These are phyloP conservation scores for Globisporangium acanthophoron DNA, from an alignment of 352 stramenopile species.

Conservation along the genomic window DNA sequence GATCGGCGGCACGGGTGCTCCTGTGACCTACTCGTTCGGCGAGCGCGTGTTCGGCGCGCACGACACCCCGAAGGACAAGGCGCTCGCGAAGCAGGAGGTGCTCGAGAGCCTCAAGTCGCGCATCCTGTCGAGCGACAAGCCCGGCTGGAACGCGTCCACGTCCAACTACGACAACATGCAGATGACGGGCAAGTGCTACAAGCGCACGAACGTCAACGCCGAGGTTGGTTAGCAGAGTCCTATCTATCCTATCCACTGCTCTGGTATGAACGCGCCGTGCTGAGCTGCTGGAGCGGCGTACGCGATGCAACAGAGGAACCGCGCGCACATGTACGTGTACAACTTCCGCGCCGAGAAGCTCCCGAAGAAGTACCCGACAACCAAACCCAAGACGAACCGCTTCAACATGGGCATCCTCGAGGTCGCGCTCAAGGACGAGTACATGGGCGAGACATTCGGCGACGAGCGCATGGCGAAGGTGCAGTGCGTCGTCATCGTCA, in stretches of 20 bases:
- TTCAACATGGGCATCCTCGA: conserved; percentile 81
- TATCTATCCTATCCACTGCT: background rate
- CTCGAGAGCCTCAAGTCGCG: conserved; percentile 55
- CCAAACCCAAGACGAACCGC: conserved; percentile 64
- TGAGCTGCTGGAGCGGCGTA: no score
- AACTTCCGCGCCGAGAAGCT: conserved; percentile 84
- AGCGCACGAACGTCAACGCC: conserved; percentile 68
- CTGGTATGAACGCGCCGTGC: background rate
- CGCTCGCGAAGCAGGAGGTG: conserved; percentile 53
- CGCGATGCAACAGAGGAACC: conserved; percentile 40
- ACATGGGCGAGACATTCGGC: conserved; percentile 58
- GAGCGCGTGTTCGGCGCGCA: conserved; percentile 66
- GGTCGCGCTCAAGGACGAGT: conserved; percentile 56
- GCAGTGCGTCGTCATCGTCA: background rate
- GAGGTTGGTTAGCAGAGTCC: conserved; percentile 30
- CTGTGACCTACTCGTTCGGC: conserved; percentile 61
- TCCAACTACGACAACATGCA: conserved; percentile 75
- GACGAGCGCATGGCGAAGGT: conserved; percentile 67
- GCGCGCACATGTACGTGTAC: conserved; percentile 78
- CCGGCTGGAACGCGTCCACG: conserved; percentile 55
- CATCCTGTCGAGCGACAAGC: conserved; percentile 47
- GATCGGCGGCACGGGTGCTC: conserved; percentile 53
- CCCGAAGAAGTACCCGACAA: conserved; percentile 67
- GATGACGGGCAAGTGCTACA: conserved; percentile 68
- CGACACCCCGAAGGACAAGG: conserved; percentile 55